These are phyloP conservation scores for Microbotryum scabiosae DNA, from an alignment of 1,284 basidiomycete species.

Conservation along the genomic window DNA sequence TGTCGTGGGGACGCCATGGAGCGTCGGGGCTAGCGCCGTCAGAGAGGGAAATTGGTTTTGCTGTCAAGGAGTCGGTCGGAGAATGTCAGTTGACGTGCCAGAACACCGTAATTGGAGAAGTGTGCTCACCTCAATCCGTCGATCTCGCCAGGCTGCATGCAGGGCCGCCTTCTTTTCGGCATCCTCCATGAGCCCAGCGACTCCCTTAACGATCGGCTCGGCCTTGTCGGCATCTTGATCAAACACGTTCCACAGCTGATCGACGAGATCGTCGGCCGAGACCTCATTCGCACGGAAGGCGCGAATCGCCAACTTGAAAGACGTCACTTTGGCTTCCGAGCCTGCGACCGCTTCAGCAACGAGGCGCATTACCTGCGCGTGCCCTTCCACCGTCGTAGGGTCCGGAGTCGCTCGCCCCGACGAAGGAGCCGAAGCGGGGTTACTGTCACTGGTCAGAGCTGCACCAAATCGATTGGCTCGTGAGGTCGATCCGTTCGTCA, in stretches of 20 bases:
- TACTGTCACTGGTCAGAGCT: not conserved
- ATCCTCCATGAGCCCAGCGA: conserved; percentile 74
- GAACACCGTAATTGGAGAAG: conserved; percentile 1
- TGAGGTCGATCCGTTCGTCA: conserved; percentile 9
- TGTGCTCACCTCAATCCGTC: conserved; percentile 62
- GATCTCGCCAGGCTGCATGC: conserved; percentile 68
- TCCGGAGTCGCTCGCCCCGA: conserved; percentile 1
- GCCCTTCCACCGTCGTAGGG: conserved; percentile 33
- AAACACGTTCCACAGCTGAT: conserved; percentile 75
- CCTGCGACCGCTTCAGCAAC: conserved; percentile 61
- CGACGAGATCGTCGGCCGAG: conserved; percentile 71
- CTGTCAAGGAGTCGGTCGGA: not conserved
- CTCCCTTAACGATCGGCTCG: conserved; percentile 62
- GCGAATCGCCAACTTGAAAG: conserved; percentile 66
- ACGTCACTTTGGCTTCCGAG: conserved; percentile 61
- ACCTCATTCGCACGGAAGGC: conserved; percentile 71
- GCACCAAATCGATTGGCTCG: conserved; percentile 4
- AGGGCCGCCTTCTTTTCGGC: conserved; percentile 73
- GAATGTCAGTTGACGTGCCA: conserved; percentile 6
- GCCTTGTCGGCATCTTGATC: conserved; percentile 69
- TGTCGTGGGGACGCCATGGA: conserved; percentile 14
- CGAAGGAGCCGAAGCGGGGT: conserved; percentile 4
- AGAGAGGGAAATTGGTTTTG: conserved; percentile 28
- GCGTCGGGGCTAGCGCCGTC: conserved; percentile 15
- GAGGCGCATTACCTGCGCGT: conserved; percentile 60